These are phyloP conservation scores for Plicaturopsis crispa DNA, from an alignment of 768 basidiomycete genomes.

Conservation along the genomic window DNA sequence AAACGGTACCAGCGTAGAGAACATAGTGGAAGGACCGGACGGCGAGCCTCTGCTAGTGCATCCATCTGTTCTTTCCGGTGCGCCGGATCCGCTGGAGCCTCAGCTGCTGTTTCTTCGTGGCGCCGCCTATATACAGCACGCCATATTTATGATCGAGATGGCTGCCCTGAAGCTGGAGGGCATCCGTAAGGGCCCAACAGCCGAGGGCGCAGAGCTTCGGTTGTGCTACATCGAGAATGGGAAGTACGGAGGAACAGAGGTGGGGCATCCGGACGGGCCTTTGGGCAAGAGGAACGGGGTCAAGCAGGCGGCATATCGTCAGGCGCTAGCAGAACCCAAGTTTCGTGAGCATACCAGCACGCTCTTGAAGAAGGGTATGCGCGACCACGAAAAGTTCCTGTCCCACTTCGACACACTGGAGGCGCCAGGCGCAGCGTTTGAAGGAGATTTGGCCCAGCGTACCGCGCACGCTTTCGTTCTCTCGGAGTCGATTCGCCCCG, in stretches of 20 bases:
- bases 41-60: constrained; percentile 51
- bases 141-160: constrained; percentile 65
- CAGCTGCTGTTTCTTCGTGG: constrained; percentile 81
- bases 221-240: constrained; percentile 72
- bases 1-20: constrained; percentile 54
- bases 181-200: constrained; percentile 46
- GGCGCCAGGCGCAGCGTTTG: constrained; percentile 15
- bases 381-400: constrained; percentile 82
- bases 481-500: constrained; percentile 61
- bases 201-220: constrained; percentile 70
- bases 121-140: constrained; percentile 76
- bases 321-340: constrained; percentile 41
- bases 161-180: constrained; percentile 67
- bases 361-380: constrained; percentile 65
- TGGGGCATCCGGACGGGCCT: constrained; percentile 76
- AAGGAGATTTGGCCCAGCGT: constrained; percentile 39
- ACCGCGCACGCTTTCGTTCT: constrained; percentile 64
- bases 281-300: constrained; percentile 49
- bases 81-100: constrained; percentile 82
- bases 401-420: constrained; percentile 77
- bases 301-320: constrained; percentile 61
- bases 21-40: constrained; percentile 36
- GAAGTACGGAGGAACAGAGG: constrained; percentile 77
- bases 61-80: constrained; percentile 66
- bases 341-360: constrained; percentile 55